Conservation (phyloP, 768 basidiomycete species). For the Hemileccinum rubropunctum region DNA sequence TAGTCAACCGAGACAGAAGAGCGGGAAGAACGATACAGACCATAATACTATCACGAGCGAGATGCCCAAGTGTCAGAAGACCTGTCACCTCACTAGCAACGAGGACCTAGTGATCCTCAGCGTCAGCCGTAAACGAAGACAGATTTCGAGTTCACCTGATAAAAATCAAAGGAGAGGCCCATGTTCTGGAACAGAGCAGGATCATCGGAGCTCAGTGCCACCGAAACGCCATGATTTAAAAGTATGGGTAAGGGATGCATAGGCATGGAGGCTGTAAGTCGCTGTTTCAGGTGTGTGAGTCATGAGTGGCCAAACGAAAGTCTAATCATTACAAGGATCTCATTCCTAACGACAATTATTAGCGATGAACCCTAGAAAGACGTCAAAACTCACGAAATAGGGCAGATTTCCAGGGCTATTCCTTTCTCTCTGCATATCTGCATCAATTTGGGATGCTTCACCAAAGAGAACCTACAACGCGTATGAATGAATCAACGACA, state of each 20-base stretch:
- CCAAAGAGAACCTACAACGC: conserved; percentile 58
- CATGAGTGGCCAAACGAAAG: neutral
- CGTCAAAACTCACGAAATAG: conserved; percentile 62
- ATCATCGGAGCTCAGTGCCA: conserved; percentile 72
- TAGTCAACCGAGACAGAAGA: neutral
- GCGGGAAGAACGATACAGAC: conserved; percentile 5
- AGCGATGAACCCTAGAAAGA: neutral
- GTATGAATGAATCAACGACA: neutral
- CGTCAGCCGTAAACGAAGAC: neutral
- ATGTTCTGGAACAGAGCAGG: conserved; percentile 76
- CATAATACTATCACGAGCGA: conserved; percentile 72
- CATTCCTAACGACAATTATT: conserved; percentile 48
- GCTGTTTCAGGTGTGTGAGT: conserved; percentile 35
- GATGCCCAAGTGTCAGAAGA: conserved; percentile 55
- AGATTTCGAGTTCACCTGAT: conserved; percentile 46
- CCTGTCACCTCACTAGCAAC: conserved; percentile 67
- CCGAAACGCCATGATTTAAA: conserved; percentile 69
- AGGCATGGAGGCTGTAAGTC: conserved; percentile 75
- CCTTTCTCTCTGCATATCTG: conserved; percentile 58
- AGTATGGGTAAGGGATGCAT: conserved; percentile 71
- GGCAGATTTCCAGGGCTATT: conserved; percentile 74
- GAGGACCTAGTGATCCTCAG: conserved; percentile 50
- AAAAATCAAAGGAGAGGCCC: conserved; percentile 78
- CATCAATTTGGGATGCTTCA: conserved; percentile 73
- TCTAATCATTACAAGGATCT: conserved; percentile 54